Percentiles rank a stretch among this genome's conserved stretches.
phyloP scores from a whole-genome alignment of 306 rosid genomes.

The Pyrus pyrifolia region DNA sequence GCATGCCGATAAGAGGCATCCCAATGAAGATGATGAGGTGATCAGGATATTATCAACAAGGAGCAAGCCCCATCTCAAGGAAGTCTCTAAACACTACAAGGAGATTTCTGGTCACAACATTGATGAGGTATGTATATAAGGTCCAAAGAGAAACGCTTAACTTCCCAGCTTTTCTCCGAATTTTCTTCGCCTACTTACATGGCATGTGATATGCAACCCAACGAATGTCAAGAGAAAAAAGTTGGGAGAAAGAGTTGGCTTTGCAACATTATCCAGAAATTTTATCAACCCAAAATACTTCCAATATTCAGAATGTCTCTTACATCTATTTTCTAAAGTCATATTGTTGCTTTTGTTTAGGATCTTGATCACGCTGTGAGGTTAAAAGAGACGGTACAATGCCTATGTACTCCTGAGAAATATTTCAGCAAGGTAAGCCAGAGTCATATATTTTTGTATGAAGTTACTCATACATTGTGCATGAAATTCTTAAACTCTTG shows the following conservation, averaged over 20 bases:
- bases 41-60: slow-evolving; percentile 66
- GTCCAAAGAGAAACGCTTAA: not conserved
- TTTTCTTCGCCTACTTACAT: not conserved
- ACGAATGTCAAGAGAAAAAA: not conserved
- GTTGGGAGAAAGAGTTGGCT: not conserved
- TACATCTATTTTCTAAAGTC: not conserved
- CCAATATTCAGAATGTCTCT: not conserved
- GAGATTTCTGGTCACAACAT: slow-evolving; percentile 46
- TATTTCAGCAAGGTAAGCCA: slow-evolving; percentile 60
- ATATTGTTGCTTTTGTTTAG: slow-evolving; percentile 21
- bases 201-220: not conserved
- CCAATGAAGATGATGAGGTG: slow-evolving; percentile 61
- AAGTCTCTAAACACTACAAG: slow-evolving; percentile 57
- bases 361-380: slow-evolving; percentile 47
- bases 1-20: slow-evolving; percentile 35
- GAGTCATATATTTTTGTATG: not conserved
- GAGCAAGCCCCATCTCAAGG: slow-evolving; percentile 66
- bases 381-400: slow-evolving; percentile 60
- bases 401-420: slow-evolving; percentile 58
- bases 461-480: not conserved
- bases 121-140: slow-evolving; percentile 63
- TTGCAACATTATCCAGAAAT: not conserved
- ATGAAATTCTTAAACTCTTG: not conserved
- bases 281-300: not conserved
- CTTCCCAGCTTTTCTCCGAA: not conserved